Conservation (phyloP, 805 yeast species). For the Candida loeiensis region DNA sequence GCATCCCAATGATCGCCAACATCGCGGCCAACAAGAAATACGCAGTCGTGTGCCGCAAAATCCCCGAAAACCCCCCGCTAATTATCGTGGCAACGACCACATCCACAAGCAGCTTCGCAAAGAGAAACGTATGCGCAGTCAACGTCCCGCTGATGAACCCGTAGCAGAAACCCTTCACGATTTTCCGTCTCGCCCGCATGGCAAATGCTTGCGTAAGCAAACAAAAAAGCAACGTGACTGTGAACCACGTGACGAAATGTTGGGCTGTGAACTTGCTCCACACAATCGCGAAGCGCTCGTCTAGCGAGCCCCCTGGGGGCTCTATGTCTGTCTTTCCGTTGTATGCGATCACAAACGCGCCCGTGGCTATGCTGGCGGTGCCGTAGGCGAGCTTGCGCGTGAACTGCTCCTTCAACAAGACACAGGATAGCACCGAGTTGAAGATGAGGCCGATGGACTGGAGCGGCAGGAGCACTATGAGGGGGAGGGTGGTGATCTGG, state of each 20-base stretch:
- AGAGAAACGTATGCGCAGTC: conserved; percentile 79
- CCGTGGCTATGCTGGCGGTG: conserved; percentile 62
- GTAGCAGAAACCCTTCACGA: conserved; percentile 49
- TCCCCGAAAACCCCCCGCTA: conserved; percentile 12
- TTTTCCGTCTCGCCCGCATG: background rate
- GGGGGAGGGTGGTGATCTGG: conserved; percentile 79
- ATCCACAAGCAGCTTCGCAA: conserved; percentile 83
- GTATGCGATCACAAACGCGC: conserved; percentile 75
- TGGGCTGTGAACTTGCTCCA: conserved; percentile 33
- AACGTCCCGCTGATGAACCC: conserved; percentile 73
- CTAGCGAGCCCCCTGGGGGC: conserved; percentile 20
- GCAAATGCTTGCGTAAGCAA: conserved; percentile 23
- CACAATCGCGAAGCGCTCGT: conserved; percentile 37
- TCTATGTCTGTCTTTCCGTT: conserved; percentile 51
- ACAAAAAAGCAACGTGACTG: conserved; percentile 30
- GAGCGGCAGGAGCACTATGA: conserved; percentile 73
- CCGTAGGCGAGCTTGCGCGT: conserved; percentile 57
- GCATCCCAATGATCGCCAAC: conserved; percentile 62
- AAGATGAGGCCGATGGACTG: conserved; percentile 88
- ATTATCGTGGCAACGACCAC: conserved; percentile 48
- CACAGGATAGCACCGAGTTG: conserved; percentile 67
- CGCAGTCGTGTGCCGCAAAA: conserved; percentile 26
- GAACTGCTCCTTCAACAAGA: conserved; percentile 64
- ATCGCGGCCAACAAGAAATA: conserved; percentile 49
- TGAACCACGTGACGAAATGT: conserved; percentile 59